Evolutionary conservation across 1,284 basidiomycete genomes (phyloP).

Genomic region (Ganoderma leucocontextum): DNA sequence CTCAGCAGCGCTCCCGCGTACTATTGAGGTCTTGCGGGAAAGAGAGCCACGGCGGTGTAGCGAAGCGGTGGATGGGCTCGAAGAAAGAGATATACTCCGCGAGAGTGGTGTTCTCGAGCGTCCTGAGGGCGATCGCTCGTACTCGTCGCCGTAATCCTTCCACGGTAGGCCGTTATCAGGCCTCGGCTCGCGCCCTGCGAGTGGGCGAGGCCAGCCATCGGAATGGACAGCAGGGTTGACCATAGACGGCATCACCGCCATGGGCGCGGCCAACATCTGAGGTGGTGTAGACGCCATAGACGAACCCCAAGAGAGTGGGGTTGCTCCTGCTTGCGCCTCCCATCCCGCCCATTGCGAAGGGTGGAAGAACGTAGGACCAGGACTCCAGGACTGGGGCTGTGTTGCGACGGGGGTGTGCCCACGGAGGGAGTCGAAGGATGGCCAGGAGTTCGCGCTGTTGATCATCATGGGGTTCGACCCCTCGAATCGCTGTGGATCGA

Average conservation of each 20-base stretch:
- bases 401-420: slow-evolving; percentile 7
- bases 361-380: not conserved
- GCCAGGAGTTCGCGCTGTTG: slow-evolving; percentile 8
- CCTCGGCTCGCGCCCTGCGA: slow-evolving; percentile 8
- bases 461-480: slow-evolving; percentile 16
- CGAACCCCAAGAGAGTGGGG: slow-evolving; percentile 19
- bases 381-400: slow-evolving; percentile 16
- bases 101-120: slow-evolving; percentile 31
- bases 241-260: slow-evolving; percentile 19
- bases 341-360: slow-evolving; percentile 12
- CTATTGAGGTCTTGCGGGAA: slow-evolving; percentile 32
- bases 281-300: slow-evolving; percentile 16
- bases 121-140: slow-evolving; percentile 10
- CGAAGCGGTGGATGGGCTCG: slow-evolving; percentile 28
- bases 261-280: slow-evolving; percentile 27
- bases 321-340: slow-evolving; percentile 13
- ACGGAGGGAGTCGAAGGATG: slow-evolving; percentile 9
- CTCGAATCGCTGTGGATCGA: slow-evolving; percentile 18
- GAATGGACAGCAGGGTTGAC: slow-evolving; percentile 13
- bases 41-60: slow-evolving; percentile 19
- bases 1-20: slow-evolving; percentile 32
- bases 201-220: slow-evolving; percentile 28
- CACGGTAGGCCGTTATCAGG: slow-evolving; percentile 16
- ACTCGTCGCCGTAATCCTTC: slow-evolving; percentile 16
- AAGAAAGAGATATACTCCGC: slow-evolving; percentile 28